phyloP scores from a whole-genome alignment of 2,329 filamentous ascomycete species.

The Aspergillus luchuensis region DNA sequence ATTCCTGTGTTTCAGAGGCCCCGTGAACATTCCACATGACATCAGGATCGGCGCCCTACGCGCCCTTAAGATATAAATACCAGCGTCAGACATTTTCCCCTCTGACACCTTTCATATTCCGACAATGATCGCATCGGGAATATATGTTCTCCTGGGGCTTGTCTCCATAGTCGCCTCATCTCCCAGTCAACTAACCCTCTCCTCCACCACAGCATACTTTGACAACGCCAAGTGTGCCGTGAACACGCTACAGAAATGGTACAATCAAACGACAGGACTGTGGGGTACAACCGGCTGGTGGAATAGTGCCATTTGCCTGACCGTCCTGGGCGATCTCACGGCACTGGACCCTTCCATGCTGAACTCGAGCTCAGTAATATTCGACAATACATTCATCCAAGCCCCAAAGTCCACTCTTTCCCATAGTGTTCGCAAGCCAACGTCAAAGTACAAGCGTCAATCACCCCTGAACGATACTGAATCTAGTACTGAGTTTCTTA shows the following conservation, averaged over 20 bases:
- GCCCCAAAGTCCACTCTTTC: neutral
- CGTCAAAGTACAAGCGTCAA: neutral
- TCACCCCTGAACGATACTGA: neutral
- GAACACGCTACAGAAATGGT: conserved; percentile 2
- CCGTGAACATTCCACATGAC: too few relatives aligned
- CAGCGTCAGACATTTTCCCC: too few relatives aligned
- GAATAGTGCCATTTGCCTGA: conserved; percentile 8
- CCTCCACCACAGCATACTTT: neutral
- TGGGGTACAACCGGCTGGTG: conserved; percentile 7
- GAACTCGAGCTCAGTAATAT: neutral
- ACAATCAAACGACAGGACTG: neutral
- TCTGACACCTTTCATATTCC: too few relatives aligned
- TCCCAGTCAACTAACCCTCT: neutral
- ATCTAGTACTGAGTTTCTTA: neutral
- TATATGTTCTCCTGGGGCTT: neutral
- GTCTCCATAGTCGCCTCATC: neutral
- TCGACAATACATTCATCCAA: neutral
- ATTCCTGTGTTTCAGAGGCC: too few relatives aligned
- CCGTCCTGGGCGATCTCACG: conserved; percentile 1
- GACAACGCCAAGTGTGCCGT: neutral
- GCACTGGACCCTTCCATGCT: neutral
- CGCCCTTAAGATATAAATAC: too few relatives aligned
- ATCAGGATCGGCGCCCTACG: too few relatives aligned
- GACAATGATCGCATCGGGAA: neutral
- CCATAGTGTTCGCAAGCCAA: neutral